Percentiles rank a stretch among this genome's conserved stretches.
Conservation (phyloP, 495 filamentous ascomycete species). For the Ascobolus immersus region DNA sequence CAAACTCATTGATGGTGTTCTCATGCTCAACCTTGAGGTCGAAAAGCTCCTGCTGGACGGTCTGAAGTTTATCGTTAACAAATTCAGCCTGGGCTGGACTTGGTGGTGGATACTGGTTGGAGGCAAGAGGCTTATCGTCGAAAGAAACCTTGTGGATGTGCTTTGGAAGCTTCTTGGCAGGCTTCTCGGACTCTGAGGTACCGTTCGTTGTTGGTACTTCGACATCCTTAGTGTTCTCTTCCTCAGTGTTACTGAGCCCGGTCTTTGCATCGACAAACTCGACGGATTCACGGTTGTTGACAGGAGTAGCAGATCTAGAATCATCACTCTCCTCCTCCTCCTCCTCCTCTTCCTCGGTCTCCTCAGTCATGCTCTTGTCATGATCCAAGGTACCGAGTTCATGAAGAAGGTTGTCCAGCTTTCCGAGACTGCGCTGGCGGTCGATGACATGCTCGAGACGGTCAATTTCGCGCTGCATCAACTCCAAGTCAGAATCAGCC, state of each 20-base stretch:
- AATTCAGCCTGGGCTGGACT: constrained; percentile 64
- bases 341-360: constrained; percentile 17
- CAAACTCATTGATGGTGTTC: constrained; percentile 51
- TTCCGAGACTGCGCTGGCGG: constrained; percentile 79
- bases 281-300: constrained; percentile 3
- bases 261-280: constrained; percentile 8
- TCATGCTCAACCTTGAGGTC: constrained; percentile 81
- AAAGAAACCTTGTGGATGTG: not conserved
- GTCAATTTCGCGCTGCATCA: constrained; percentile 91
- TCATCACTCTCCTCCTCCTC: constrained; percentile 12
- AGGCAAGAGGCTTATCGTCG: not conserved
- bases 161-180: not conserved
- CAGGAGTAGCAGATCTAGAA: not conserved
- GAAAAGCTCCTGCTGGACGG: constrained; percentile 73
- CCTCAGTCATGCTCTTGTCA: constrained; percentile 8
- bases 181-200: constrained; percentile 5
- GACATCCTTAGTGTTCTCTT: not conserved
- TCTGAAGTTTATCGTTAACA: constrained; percentile 80
- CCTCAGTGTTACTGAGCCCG: constrained; percentile 5
- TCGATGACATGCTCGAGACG: constrained; percentile 86
- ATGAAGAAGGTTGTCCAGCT: constrained; percentile 72
- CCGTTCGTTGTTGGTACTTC: constrained; percentile 4
- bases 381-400: constrained; percentile 59
- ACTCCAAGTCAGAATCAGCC: constrained; percentile 78
- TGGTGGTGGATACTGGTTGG: constrained; percentile 23